phyloP scores from a whole-genome alignment of 768 basidiomycete genomes.

The Xanthoconium stramineum region DNA sequence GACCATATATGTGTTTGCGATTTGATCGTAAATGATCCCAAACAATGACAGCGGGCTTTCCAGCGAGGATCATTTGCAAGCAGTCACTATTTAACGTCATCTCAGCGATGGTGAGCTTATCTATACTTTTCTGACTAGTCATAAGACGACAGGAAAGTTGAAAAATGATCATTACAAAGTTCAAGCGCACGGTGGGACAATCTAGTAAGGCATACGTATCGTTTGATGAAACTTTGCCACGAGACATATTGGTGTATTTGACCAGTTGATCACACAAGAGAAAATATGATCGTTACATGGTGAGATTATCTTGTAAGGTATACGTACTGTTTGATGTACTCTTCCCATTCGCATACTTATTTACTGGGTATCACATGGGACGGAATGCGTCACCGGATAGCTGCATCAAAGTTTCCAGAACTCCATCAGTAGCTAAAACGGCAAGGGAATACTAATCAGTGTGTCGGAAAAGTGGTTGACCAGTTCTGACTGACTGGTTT shows the following conservation, averaged over 20 bases:
- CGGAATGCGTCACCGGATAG: background rate
- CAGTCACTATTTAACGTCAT: background rate
- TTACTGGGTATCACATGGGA: background rate
- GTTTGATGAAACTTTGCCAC: background rate
- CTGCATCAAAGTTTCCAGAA: background rate
- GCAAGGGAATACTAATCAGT: background rate
- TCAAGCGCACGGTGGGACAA: background rate
- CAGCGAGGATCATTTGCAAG: background rate
- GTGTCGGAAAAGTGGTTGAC: too few species aligned
- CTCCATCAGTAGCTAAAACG: background rate
- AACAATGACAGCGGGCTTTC: too few species aligned
- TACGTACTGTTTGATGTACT: background rate
- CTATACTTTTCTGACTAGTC: background rate
- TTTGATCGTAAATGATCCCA: background rate
- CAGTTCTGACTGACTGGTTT: too few species aligned
- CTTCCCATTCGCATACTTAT: background rate
- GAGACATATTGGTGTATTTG: background rate
- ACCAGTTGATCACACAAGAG: background rate
- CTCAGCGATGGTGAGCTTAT: background rate
- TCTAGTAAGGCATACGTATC: background rate
- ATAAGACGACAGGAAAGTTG: too few species aligned
- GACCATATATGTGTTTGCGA: background rate
- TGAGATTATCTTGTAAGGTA: background rate
- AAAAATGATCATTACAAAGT: background rate
- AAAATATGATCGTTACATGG: background rate